phyloP scores from a whole-genome alignment of 805 yeast species.

The Kuraishia piskuri region DNA sequence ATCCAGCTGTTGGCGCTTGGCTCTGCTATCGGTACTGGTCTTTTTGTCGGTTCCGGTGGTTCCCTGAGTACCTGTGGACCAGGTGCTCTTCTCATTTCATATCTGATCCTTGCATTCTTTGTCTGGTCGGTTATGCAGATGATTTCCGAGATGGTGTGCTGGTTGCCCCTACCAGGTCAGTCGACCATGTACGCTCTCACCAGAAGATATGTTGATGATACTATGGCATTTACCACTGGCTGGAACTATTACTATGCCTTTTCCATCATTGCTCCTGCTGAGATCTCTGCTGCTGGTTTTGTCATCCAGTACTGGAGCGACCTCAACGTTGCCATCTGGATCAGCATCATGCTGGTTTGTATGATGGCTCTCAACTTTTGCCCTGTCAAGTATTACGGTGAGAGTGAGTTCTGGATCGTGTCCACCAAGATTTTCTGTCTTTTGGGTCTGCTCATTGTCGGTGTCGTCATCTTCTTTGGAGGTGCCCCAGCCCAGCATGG shows the following conservation, averaged over 20 bases:
- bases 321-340: conserved; percentile 53
- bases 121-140: conserved; percentile 59
- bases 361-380: conserved; percentile 37
- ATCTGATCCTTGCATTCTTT: conserved; percentile 51
- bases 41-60: conserved; percentile 40
- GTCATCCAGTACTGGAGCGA: conserved; percentile 56
- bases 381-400: conserved; percentile 45
- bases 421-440: conserved; percentile 34
- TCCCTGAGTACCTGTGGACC: conserved; percentile 26
- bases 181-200: conserved; percentile 48
- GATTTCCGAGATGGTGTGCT: conserved; percentile 63
- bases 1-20: conserved; percentile 64
- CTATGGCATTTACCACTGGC: conserved; percentile 55
- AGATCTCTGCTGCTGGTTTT: conserved; percentile 57
- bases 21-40: conserved; percentile 65
- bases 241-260: conserved; percentile 36
- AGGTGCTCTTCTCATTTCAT: conserved; percentile 47
- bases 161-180: conserved; percentile 52
- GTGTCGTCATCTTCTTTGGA: conserved; percentile 41
- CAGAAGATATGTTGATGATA: conserved; percentile 32
- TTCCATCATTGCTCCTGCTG: conserved; percentile 48
- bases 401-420: conserved; percentile 37
- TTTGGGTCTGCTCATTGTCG: conserved; percentile 33
- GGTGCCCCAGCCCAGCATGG: conserved; percentile 36
- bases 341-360: conserved; percentile 40